Percentiles rank a stretch among this genome's conserved stretches.
Conservation (phyloP, 495 filamentous ascomycete genomes). For the Cryomyces antarcticus region DNA sequence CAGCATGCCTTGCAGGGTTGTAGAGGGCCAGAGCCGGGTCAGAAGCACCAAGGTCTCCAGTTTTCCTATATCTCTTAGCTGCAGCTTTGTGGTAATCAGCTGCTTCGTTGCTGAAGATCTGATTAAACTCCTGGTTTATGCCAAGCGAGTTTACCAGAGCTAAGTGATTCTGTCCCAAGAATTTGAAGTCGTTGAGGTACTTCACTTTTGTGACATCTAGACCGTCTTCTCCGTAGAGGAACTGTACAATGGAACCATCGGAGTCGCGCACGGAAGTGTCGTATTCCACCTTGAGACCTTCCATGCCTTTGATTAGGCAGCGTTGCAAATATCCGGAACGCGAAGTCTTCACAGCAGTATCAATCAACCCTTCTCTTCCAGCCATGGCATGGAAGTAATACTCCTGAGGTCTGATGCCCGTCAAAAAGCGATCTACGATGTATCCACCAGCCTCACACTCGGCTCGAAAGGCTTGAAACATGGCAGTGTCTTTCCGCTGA, state of each 20-base stretch:
- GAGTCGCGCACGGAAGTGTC: conserved; percentile 86
- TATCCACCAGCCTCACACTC: conserved; percentile 83
- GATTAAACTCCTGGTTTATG: conserved; percentile 26
- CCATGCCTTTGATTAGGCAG: conserved; percentile 98
- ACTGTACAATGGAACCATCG: conserved; percentile 84
- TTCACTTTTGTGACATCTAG: conserved; percentile 87
- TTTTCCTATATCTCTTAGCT: conserved; percentile 60
- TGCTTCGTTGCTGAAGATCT: conserved; percentile 27
- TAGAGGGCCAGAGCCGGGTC: conserved; percentile 60
- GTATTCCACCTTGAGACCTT: conserved; percentile 78
- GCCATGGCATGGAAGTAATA: conserved; percentile 99
- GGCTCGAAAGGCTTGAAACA: conserved; percentile 88
- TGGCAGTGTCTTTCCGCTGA: conserved; percentile 88
- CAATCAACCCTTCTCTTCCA: conserved; percentile 93
- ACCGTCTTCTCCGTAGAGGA: conserved; percentile 92
- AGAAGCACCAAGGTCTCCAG: conserved; percentile 39
- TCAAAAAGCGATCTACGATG: conserved; percentile 90
- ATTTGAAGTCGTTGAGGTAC: conserved; percentile 76
- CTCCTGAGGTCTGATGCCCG: conserved; percentile 89
- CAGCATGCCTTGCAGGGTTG: conserved; percentile 55
- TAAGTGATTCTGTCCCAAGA: conserved; percentile 59
- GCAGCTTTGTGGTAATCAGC: conserved; percentile 47
- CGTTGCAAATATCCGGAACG: conserved; percentile 92
- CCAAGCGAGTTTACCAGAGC: conserved; percentile 35
- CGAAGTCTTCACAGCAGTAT: conserved; percentile 97